Percentiles rank a stretch among this genome's conserved stretches.
These are phyloP conservation scores for Punica granatum DNA, from an alignment of 345 rosid species.

Conservation along the genomic window DNA sequence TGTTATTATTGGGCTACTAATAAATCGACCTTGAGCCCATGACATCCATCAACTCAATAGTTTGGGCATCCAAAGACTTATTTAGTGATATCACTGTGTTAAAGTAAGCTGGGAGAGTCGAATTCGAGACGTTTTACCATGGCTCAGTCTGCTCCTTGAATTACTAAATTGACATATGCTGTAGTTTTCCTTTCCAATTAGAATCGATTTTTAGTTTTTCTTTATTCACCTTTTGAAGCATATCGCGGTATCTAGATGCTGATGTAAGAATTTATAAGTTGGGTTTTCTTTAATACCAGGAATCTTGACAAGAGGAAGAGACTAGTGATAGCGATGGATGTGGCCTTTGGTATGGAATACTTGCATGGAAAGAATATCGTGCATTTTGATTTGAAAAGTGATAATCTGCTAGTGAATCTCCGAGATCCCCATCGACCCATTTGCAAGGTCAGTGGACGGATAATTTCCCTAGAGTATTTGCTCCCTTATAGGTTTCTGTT, in stretches of 20 bases:
- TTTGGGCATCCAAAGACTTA: not conserved
- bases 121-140: not conserved
- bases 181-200: not conserved
- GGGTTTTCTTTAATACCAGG: conserved; percentile 18
- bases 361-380: conserved; percentile 64
- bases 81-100: not conserved
- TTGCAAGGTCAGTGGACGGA: conserved; percentile 45
- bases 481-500: not conserved
- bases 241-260: not conserved
- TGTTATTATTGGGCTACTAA: not conserved
- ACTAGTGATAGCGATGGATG: conserved; percentile 58
- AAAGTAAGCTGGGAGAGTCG: not conserved
- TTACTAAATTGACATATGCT: not conserved
- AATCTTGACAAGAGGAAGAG: conserved; percentile 54
- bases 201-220: not conserved
- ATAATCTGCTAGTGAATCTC: conserved; percentile 67
- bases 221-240: not conserved
- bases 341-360: conserved; percentile 73
- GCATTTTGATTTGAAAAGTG: conserved; percentile 69
- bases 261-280: not conserved
- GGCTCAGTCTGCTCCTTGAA: not conserved
- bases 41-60: not conserved
- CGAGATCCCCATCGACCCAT: conserved; percentile 66
- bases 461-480: not conserved
- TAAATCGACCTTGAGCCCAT: not conserved